Evolutionary conservation across 306 rosid species (phyloP).

Genomic region (Fagus sylvatica): DNA sequence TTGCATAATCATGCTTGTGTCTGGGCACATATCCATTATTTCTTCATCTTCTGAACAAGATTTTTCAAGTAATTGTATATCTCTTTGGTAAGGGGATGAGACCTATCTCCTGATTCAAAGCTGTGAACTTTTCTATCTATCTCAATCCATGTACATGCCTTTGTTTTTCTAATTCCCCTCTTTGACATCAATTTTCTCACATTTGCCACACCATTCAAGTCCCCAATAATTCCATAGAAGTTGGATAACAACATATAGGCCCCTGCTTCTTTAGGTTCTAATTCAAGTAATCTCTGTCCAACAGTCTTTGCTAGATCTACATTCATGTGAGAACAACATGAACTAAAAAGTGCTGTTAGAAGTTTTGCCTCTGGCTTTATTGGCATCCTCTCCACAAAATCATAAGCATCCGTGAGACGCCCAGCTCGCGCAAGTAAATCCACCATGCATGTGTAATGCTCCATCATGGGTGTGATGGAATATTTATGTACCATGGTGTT

Average conservation of each 20-base stretch:
- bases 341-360: slow-evolving; percentile 29
- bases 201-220: slow-evolving; percentile 21
- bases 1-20: slow-evolving; percentile 33
- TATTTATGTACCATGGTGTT: slow-evolving; percentile 26
- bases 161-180: slow-evolving; percentile 26
- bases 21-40: slow-evolving; percentile 27
- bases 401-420: slow-evolving; percentile 22
- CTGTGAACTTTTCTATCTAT: slow-evolving; percentile 26
- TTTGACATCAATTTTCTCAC: slow-evolving; percentile 31
- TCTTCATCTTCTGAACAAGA: slow-evolving; percentile 22
- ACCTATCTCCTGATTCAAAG: slow-evolving; percentile 30
- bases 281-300: slow-evolving; percentile 22
- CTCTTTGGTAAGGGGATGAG: slow-evolving; percentile 28
- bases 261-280: slow-evolving; percentile 36
- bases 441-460: slow-evolving; percentile 42
- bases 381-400: slow-evolving; percentile 30
- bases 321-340: slow-evolving; percentile 27
- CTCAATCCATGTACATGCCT: slow-evolving; percentile 36
- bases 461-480: slow-evolving; percentile 29
- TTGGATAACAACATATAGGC: slow-evolving; percentile 36
- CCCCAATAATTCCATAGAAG: slow-evolving; percentile 34
- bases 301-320: slow-evolving; percentile 21
- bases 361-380: slow-evolving; percentile 29
- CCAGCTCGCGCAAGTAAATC: slow-evolving; percentile 34
- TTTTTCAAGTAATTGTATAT: slow-evolving; percentile 10